Evolutionary conservation across 148 eudicot genomes (phyloP), one percentile per base, ranked within the genome.

Genomic region (Vaccinium darrowii): DNA sequence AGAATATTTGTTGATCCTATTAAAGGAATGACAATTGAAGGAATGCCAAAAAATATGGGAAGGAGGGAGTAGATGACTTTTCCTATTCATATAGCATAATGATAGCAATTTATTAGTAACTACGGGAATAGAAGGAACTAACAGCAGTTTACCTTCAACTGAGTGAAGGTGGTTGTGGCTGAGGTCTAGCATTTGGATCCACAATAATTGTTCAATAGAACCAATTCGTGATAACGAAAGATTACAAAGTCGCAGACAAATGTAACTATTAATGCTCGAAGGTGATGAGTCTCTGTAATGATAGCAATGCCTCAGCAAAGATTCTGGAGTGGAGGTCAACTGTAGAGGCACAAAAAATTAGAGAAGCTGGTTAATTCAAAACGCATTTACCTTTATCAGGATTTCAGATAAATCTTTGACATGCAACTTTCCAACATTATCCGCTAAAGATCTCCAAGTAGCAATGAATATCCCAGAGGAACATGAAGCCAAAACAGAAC

Each of bases 181-280:
- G 84, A 95, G 95, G 86, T 95, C 98, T 58, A 95, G 90, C 92
- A 91, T 92, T 85, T 92, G 97, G 81, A 95, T 94, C 98, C 97
- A 95, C 84, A 91, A 87, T 5, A 95, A 84, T 78, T 84, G 83
- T 81, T 92, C 90, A 63, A 88, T 30, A 76, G 90, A 88, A 62
- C 94, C 95, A 71, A 95, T 78, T 86, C 90, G 91, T 79, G 98
- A 86, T 62, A 95, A 83, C 3, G 95, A 92, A 49, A 90, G 86
- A 84, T 88, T 92, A 90, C 89, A 91, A 5, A 95, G 89, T 50
- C 94, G 92, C 73, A 94, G 19, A 72, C 90, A 92, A 18, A 89
- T 18, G 79, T 76, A 62, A 79, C 84, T 78, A 47, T 43, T 62
- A 11, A 84, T 69, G 76, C 77, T 82, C 50, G 91, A 65, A 80